Base-by-base conservation (phyloP, 1,139 yeast genomes). In the Candida tunisiensis region DNA sequence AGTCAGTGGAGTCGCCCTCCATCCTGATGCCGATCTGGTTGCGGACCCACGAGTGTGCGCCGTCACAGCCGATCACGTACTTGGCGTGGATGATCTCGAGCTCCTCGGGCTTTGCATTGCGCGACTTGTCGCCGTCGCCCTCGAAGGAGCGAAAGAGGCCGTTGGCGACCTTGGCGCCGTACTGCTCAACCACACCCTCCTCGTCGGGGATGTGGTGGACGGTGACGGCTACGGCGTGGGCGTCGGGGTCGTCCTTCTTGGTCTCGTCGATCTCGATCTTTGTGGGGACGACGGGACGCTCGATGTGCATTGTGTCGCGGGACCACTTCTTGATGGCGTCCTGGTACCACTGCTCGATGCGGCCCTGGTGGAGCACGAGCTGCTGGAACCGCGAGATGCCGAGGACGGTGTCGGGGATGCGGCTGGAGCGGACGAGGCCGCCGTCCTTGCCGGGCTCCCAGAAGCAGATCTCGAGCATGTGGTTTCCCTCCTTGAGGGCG, bases 41-140 rank as follows among this genome's bases (percentile, higher is more conserved):
- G 27, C 59, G 37, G 20, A 51, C 56, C 53, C 55, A 49, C 10
- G 55, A 48, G 31, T 53, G 58, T 11, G 59, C 60, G 25, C 60
- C 59, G 34, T 54, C 59, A 25, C 51, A 39, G 16, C 59, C 60
- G 24, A 54, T 31, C 23, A 53, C 51, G 34, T 52, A 53, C 31
- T 53, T 53, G 19, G 57, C 53, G 21, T 44, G 35, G 25, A 53
- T 47, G 14, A 26, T 29, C 27, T 30, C 37, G 23, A 16, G 23
- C 10, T 28, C 30, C 7, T 28, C 34, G 14, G 31, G 32, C n/a
- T 17, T 18, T 10, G 28, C 24, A 10, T 30, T 19, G 29, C 33
- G 28, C 5, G 32, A 28, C 9, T 24, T 19, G 9, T 31, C 37
- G 31, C 41, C 47, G 30, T 50, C 55, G 19, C 55, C 55, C 15